phyloP scores from a whole-genome alignment of 2,329 filamentous ascomycete species.

The Eutypa lata region DNA sequence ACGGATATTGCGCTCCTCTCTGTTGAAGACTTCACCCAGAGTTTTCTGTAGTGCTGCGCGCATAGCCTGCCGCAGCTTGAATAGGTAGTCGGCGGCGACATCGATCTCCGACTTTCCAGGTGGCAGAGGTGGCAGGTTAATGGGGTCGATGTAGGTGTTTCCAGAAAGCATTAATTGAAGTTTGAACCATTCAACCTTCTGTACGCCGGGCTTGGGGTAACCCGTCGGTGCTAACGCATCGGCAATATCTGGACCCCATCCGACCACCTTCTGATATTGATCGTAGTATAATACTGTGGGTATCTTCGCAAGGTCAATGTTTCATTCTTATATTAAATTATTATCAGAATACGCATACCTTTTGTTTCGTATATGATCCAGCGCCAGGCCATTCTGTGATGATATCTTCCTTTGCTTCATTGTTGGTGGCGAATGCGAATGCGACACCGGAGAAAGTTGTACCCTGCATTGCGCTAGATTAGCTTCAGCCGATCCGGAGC shows the following conservation, averaged over 20 bases:
- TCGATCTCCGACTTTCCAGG: conserved; percentile 99
- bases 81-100: conserved; percentile 98
- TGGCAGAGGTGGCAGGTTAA: conserved; percentile 94
- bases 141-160: conserved; percentile 98
- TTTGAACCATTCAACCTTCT: conserved; percentile 99
- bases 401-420: conserved; percentile 96
- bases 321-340: conserved; percentile 13
- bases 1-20: conserved; percentile 95
- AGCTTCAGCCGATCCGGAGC: conserved; percentile 9
- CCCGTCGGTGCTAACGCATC: conserved; percentile 94
- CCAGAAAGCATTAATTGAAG: conserved; percentile 97
- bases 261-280: conserved; percentile 99
- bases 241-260: conserved; percentile 97
- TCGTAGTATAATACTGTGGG: conserved; percentile 99
- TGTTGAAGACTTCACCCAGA: conserved; percentile 93
- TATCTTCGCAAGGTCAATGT: conserved; percentile 58
- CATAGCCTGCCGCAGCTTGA: conserved; percentile 97
- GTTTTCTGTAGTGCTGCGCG: conserved; percentile 93
- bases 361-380: conserved; percentile 97
- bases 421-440: conserved; percentile 95
- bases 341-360: conserved; percentile 54
- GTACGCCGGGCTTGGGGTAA: conserved; percentile 95
- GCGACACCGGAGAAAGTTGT: conserved; percentile 98
- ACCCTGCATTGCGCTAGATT: conserved; percentile 53
- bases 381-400: conserved; percentile 99